Evolutionary conservation across 305 asterid genomes (phyloP).

Genomic region (Fraxinus floribunda): DNA sequence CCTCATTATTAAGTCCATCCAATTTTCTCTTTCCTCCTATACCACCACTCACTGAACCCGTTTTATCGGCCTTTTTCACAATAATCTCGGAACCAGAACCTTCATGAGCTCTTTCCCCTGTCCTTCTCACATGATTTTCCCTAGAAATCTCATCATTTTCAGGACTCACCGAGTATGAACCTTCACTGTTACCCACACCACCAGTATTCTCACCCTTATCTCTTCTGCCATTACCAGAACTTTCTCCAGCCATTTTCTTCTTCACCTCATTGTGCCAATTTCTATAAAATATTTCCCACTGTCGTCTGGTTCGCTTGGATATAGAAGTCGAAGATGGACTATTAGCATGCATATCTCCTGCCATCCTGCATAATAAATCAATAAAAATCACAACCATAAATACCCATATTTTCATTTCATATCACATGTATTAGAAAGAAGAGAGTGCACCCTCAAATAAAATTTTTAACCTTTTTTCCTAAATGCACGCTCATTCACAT

Average conservation of each 20-base stretch:
- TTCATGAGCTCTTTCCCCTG: not conserved
- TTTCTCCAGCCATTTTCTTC: slow-evolving; percentile 1
- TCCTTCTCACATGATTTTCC: slow-evolving; percentile 2
- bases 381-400: not conserved
- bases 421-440: not conserved
- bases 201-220: not conserved
- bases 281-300: slow-evolving; percentile 23
- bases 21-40: not conserved
- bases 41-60: not conserved
- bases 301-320: slow-evolving; percentile 28
- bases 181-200: not conserved
- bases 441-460: not conserved
- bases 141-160: not conserved
- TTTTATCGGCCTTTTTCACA: not conserved
- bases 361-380: slow-evolving; percentile 2
- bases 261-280: slow-evolving; percentile 6
- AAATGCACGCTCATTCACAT: not conserved
- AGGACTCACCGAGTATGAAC: not conserved
- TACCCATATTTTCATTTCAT: not conserved
- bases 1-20: not conserved
- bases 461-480: not conserved
- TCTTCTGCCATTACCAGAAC: not conserved
- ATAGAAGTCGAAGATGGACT: not conserved
- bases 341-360: slow-evolving; percentile 16
- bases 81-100: not conserved